Base-by-base conservation (phyloP, 805 yeast species). In the Jamesozyma lodderae region DNA sequence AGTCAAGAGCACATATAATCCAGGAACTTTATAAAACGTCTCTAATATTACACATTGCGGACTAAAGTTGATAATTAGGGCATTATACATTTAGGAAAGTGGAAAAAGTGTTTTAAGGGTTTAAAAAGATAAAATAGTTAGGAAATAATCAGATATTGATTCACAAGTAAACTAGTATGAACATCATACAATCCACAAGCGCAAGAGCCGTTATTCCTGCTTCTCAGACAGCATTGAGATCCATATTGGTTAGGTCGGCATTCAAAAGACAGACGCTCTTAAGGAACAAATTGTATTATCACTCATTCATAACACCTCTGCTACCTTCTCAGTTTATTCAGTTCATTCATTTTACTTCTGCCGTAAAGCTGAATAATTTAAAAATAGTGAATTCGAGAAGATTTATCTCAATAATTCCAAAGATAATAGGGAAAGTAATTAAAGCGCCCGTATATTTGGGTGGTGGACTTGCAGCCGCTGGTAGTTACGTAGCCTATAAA, bases 401-500 rank as follows among this genome's bases (percentile, higher is more conserved):
- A 27, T 52, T 48, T 17, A 47, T 50, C 7, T 55, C 68, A 1
- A 46, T 55, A 23, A 60, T 71, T 11, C 79, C 80, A 18, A 78
- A 72, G 53, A 58, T 78, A 0, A 62, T 80, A 4, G 72, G 73
- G 1, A 72, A 72, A 38, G 68, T 72, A 1, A 66, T 75, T 1
- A 73, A 72, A 45, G 58, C 81, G 2, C 96, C 96, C 0, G 90
- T 86, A 0, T 80, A 80, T 44, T 64, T 87, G 0, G 97, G 96
- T 2, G 88, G 94, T 6, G 87, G 95, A 0, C 61, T 87, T 25
- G 96, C 94, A 2, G 97, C 96, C 9, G 95, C 94, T 6, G 94
- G 95, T 0, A 81, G 95, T 2, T 92, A 87, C 55, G 79, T 90
- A 35, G 86, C 88, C 15, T 88, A 88, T 59, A 90, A 92, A 58